Base-by-base conservation (phyloP, 163 green algal genomes). In the Trebouxiophyceae sp. region DNA sequence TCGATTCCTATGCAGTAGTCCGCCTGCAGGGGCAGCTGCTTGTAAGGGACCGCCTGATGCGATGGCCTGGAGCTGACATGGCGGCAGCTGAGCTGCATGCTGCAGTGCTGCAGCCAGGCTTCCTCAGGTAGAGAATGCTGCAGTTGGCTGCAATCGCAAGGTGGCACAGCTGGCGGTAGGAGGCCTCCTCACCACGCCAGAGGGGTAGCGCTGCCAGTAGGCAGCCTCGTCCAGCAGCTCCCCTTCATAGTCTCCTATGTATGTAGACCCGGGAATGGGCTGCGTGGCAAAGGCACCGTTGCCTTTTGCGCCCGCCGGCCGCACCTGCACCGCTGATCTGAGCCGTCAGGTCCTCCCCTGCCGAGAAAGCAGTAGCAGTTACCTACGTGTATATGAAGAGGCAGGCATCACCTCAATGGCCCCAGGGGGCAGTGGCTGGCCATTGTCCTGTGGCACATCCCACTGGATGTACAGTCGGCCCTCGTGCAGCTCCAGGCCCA, bases 1-100 rank as follows among this genome's bases (percentile, higher is more conserved):
- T 87, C 79, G 0, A 87, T 54, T 0, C 69, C 59, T 28, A 85
- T 81, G 20, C 68, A 60, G 60, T 78, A 86, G 58, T 87, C 72
- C 12, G 66, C 71, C 79, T 86, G 74, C 34, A n/a, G n/a, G n/a
- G n/a, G n/a, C n/a, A n/a, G n/a, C n/a, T n/a, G n/a, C n/a, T n/a
- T n/a, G n/a, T n/a, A n/a, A n/a, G n/a, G n/a, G n/a, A n/a, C n/a
- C n/a, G n/a, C n/a, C n/a, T n/a, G n/a, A n/a, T n/a, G n/a, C n/a
- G n/a, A n/a, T n/a, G n/a, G n/a, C n/a, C n/a, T n/a, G n/a, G n/a
- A n/a, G n/a, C n/a, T n/a, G n/a, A n/a, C n/a, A n/a, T n/a, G n/a
- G n/a, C n/a, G n/a, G n/a, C n/a, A n/a, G n/a, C n/a, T n/a, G n/a
- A n/a, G n/a, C n/a, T n/a, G n/a, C n/a, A n/a, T n/a, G n/a, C n/a